Percentiles rank a stretch among this genome's conserved stretches.
These are phyloP conservation scores for Zasmidium citrigriseum DNA, from an alignment of 2,329 filamentous ascomycete genomes.

Conservation along the genomic window DNA sequence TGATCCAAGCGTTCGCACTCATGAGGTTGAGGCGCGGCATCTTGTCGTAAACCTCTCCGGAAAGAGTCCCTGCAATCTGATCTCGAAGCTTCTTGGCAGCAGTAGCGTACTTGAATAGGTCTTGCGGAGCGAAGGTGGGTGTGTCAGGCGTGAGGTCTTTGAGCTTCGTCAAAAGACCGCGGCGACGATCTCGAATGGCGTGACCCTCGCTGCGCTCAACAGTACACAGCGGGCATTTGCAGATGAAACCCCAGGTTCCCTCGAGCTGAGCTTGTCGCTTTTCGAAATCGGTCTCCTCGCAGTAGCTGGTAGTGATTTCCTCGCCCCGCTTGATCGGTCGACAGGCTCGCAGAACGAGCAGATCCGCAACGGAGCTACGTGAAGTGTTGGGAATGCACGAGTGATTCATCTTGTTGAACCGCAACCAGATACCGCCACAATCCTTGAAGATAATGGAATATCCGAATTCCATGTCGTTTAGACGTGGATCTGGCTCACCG, in stretches of 20 bases:
- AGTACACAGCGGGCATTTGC: constrained; percentile 19
- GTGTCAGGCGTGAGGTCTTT: background rate
- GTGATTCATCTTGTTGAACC: constrained; percentile 56
- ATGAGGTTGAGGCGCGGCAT: too few relatives aligned
- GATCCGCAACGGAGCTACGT: constrained; percentile 56
- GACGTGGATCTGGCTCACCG: constrained; percentile 18
- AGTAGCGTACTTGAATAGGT: too few relatives aligned
- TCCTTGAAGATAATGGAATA: background rate
- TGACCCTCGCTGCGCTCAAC: constrained; percentile 11
- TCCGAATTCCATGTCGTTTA: background rate
- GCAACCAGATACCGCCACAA: constrained; percentile 50
- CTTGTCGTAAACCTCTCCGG: too few relatives aligned
- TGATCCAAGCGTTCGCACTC: too few relatives aligned
- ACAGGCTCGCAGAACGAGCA: constrained; percentile 53
- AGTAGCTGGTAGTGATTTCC: constrained; percentile 42
- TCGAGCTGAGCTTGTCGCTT: constrained; percentile 9
- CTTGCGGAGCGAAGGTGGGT: too few relatives aligned
- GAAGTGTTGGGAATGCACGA: constrained; percentile 51
- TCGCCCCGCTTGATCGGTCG: constrained; percentile 45
- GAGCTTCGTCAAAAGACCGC: background rate
- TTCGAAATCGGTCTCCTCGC: constrained; percentile 26
- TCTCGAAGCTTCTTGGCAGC: too few relatives aligned
- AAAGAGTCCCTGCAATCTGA: too few relatives aligned
- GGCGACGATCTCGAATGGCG: background rate
- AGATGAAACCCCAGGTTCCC: constrained; percentile 23